Base-by-base conservation (phyloP, 768 basidiomycete genomes). In the Kwoniella heveanensis region DNA sequence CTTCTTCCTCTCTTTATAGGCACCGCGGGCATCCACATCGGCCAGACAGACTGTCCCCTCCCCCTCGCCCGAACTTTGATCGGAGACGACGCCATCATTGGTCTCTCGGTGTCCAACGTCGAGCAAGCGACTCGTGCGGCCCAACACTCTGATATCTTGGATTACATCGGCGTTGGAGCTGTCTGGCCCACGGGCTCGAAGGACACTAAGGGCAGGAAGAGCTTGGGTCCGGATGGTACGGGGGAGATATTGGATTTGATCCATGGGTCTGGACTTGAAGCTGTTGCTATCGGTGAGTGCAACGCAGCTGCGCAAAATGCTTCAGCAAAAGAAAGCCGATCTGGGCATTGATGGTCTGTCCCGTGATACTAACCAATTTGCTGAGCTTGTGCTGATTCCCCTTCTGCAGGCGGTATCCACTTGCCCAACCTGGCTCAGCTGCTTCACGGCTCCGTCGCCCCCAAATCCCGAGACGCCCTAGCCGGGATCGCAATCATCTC, bases 401-500 rank as follows among this genome's bases (percentile, higher is more conserved):
- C n/a, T 19, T 2, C 24, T 17, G 2, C 68, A 94, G 93, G 92
- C 51, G 94, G 94, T 0, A 90, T 96, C 75, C 94, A 91, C 67
- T 84, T 86, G 0, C 83, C 82, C 0, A 97, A 94, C 72, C 80
- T 90, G 25, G 82, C 90, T 57, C 86, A 89, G 53, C 88, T 88
- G 2, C 76, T 96, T 7, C 86, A 91, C 67, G 90, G 89, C 8
- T 83, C 85, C 1, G 84, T 87, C 9, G 87, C 89, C 0, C 77
- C 81, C 0, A 59, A 55, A 6, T 83, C 84, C 0, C 84, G 85
- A 0, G 86, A 84, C 60, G 57, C 82, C 1, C 81, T 95, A 17
- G 88, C 91, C 61, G 94, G 94, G 0, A 83, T 96, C 26, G 94
- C 94, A 12, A 85, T 96, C 54, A 88, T 96, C 44, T 92, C 91